Percentiles rank a stretch among this genome's conserved stretches.
phyloP scores from a whole-genome alignment of 306 rosid genomes.

The Dryas drummondii region DNA sequence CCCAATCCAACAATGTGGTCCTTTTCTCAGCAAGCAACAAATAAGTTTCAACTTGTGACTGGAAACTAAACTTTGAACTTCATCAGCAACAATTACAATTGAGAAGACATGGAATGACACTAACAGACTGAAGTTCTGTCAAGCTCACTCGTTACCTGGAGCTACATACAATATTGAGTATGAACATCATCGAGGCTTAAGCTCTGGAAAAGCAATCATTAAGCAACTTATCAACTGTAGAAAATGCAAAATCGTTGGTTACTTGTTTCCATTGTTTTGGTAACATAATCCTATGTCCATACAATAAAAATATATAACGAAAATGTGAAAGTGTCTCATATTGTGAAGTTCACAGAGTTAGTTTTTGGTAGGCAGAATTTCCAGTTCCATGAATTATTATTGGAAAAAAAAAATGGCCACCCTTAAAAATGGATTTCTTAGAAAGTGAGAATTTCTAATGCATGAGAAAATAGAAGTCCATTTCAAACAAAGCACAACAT shows the following conservation, averaged over 20 bases:
- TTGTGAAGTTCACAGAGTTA: neutral
- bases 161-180: constrained; percentile 38
- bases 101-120: neutral
- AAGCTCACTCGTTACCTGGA: constrained; percentile 1
- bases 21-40: constrained; percentile 9
- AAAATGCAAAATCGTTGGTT: constrained; percentile 1
- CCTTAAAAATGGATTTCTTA: neutral
- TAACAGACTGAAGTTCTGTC: neutral
- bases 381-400: neutral
- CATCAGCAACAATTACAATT: neutral
- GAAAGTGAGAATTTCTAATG: neutral
- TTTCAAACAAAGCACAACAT: no score
- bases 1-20: neutral
- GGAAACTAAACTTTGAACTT: neutral
- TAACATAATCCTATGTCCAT: neutral
- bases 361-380: neutral
- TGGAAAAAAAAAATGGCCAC: neutral
- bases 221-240: constrained; percentile 27
- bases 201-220: constrained; percentile 23
- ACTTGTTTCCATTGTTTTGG: neutral
- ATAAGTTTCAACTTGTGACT: neutral
- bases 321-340: neutral
- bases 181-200: constrained; percentile 25
- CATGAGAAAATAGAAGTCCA: no score
- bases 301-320: neutral